Conservation (phyloP, 257 asterid species). For the Sherardia arvensis region DNA sequence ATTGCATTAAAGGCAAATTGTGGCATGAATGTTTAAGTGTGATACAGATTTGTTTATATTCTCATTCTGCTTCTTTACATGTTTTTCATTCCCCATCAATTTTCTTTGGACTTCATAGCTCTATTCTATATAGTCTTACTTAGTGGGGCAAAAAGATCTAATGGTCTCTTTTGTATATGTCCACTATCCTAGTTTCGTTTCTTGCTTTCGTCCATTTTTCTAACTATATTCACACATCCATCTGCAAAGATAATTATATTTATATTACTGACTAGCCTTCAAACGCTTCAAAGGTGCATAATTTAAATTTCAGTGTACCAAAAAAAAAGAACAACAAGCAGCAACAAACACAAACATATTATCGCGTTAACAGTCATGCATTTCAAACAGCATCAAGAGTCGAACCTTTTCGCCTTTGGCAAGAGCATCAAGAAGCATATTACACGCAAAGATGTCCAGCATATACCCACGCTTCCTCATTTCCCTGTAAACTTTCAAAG, state of each 20-base stretch:
- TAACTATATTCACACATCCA: neutral
- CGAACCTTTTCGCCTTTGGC: slow-evolving; percentile 72
- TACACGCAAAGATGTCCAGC: slow-evolving; percentile 68
- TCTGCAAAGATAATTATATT: neutral
- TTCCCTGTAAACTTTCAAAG: slow-evolving; percentile 39
- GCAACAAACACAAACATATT: neutral
- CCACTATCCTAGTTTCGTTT: neutral
- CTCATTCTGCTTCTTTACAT: neutral
- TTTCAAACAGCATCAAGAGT: neutral
- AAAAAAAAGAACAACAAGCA: neutral
- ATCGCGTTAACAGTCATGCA: neutral
- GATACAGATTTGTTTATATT: neutral
- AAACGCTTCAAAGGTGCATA: neutral
- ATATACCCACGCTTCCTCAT: slow-evolving; percentile 58
- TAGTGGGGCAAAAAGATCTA: too few relatives aligned
- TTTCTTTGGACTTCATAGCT: neutral
- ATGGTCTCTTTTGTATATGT: too few relatives aligned
- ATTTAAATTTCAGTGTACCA: neutral
- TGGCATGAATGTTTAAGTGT: neutral
- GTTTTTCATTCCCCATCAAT: too few relatives aligned
- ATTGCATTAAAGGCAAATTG: neutral
- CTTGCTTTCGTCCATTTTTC: too few relatives aligned
- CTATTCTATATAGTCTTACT: neutral
- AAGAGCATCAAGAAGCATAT: slow-evolving; percentile 83
- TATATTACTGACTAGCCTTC: neutral